Base-by-base conservation (phyloP, 805 yeast species). In the Spathaspora arborariae region DNA sequence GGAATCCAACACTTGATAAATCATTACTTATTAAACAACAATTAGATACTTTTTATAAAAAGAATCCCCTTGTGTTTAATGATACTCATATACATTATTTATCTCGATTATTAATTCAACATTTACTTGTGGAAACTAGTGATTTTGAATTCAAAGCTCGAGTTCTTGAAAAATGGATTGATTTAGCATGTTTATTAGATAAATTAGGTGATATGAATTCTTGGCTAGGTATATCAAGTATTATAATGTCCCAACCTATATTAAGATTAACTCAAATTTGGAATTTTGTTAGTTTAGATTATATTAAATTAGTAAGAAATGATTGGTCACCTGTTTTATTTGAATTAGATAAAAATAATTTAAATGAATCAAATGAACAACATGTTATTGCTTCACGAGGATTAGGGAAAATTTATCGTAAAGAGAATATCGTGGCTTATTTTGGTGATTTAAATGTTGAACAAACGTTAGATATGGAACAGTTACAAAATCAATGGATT, bases 261-360 rank as follows among this genome's bases (percentile, higher is more conserved):
- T 68, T 92, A 47, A 76, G 98, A 53, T 70, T 92, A 40, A 68
- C 78, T 21, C 76, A 78, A 45, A 76, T 91, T 1, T 92, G 98
- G 98, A 69, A 82, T 6, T 69, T 72, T 41, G 87, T 90, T 3
- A 78, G 85, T 11, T 75, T 77, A 18, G 77, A 78, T 22, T 71
- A 78, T 40, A 63, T 87, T 44, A 81, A 79, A 46, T 68, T 80
- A 2, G 79, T 89, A 22, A 78, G 82, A 39, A 80, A 82, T 43
- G 95, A 87, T 55, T 92, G 97, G 97, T 88, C 94, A 0, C 96
- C 95, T 2, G 95, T 92, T 20, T 84, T 88, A 7, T 88, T 87
- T 66, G 97, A 91, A 59, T 72, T 92, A 30, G 95, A 89, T 51
- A 78, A 94, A 58, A 75, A 94, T 54, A 77, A 84, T 42, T 72